phyloP scores from a whole-genome alignment of 2,329 filamentous ascomycete species.

The Fusarium fujikuroi region DNA sequence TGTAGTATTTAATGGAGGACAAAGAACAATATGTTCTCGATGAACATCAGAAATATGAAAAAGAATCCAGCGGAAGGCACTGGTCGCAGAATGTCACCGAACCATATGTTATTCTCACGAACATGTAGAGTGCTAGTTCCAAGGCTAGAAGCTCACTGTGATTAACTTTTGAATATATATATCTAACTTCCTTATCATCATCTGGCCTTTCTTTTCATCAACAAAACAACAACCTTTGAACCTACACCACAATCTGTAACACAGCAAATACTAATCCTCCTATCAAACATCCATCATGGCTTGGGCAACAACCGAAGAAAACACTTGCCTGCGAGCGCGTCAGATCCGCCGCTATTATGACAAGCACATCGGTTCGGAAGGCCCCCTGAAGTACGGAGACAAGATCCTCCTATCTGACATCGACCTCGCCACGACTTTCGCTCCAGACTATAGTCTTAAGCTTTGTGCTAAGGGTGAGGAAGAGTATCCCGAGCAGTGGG shows the following conservation, averaged over 20 bases:
- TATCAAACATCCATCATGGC: not conserved
- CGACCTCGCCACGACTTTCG: not conserved
- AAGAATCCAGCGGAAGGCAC: not conserved
- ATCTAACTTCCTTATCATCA: too few relatives aligned
- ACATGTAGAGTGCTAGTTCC: not conserved
- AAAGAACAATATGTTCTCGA: rapidly evolving
- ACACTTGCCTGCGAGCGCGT: not conserved
- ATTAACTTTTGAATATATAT: rapidly evolving
- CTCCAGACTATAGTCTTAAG: not conserved
- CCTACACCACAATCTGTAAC: not conserved
- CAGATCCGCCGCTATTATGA: not conserved
- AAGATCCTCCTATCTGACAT: not conserved
- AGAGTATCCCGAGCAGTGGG: not conserved
- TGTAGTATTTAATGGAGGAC: rapidly evolving
- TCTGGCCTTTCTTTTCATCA: rapidly evolving
- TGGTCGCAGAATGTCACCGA: rapidly evolving
- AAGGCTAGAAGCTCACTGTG: rapidly evolving
- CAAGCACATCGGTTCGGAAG: not conserved
- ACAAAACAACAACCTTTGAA: not conserved
- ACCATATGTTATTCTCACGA: rapidly evolving
- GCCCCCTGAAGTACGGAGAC: not conserved
- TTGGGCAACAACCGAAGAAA: not conserved
- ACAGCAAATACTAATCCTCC: not conserved
- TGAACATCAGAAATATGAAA: not conserved
- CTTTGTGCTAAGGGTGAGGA: rapidly evolving